A percentile compares a stretch with the other conserved stretches of the same genome.
Conservation (phyloP, 805 yeast genomes). For the Ogataea henricii region DNA sequence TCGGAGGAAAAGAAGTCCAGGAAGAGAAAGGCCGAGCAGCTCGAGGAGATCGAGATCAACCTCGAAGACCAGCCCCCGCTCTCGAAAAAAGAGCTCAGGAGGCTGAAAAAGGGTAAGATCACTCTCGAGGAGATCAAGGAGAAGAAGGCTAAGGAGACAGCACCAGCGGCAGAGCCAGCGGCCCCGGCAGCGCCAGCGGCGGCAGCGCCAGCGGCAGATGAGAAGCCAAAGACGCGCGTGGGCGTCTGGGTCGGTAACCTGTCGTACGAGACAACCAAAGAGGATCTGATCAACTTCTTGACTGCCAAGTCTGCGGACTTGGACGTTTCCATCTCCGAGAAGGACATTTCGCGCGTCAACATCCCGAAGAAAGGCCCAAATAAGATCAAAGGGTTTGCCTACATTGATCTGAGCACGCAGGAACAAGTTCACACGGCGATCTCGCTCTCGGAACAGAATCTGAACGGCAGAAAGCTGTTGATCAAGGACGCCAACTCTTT, state of each 20-base stretch:
- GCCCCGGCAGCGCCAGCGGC: conserved; percentile 7
- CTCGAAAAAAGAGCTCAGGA: conserved; percentile 88
- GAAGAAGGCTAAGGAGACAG: conserved; percentile 25
- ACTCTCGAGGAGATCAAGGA: conserved; percentile 56
- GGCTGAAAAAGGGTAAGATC: conserved; percentile 73
- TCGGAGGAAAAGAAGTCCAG: conserved; percentile 9
- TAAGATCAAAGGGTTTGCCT: conserved; percentile 85
- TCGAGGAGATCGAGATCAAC: conserved; percentile 68
- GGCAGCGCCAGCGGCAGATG: conserved; percentile 21
- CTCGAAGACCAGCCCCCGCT: conserved; percentile 73
- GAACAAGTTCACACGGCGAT: conserved; percentile 65
- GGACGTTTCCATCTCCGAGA: conserved; percentile 45
- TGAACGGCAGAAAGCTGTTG: conserved; percentile 83
- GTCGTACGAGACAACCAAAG: conserved; percentile 78
- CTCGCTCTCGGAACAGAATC: conserved; percentile 63
- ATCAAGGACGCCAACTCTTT: conserved; percentile 80
- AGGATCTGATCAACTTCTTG: conserved; percentile 68
- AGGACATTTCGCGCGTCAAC: conserved; percentile 72
- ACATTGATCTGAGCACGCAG: conserved; percentile 71
- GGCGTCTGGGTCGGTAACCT: conserved; percentile 97
- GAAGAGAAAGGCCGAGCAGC: conserved; percentile 40
- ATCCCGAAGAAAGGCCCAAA: conserved; percentile 71
- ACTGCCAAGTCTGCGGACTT: conserved; percentile 55
- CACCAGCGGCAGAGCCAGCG: background rate
- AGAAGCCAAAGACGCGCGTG: conserved; percentile 45